Evolutionary conservation across 371 early-diverging fungal species (phyloP).

Genomic region (Nematocida displodere): DNA sequence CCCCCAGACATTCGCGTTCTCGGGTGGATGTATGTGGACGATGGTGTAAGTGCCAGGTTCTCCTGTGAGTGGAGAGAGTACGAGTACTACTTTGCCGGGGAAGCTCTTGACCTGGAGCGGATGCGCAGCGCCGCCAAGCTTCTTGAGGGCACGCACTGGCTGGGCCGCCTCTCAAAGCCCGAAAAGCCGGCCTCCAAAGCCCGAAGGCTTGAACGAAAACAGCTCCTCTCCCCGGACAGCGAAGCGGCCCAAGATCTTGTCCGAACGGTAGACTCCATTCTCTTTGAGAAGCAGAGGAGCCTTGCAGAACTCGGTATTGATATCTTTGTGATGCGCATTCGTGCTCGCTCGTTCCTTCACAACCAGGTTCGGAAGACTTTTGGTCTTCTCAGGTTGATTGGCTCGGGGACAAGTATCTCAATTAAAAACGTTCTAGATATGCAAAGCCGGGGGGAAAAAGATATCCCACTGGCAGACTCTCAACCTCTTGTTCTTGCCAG

Average conservation of each 20-base stretch:
- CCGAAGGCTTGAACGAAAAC: conserved; percentile 46
- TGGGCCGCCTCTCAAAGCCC: conserved; percentile 82
- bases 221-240: conserved; percentile 36
- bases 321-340: conserved; percentile 55
- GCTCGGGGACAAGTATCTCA: conserved; percentile 25
- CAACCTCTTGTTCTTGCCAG: conserved; percentile 54
- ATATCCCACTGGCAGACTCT: conserved; percentile 45
- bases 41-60: conserved; percentile 77
- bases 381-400: conserved; percentile 45
- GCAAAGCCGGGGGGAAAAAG: neutral
- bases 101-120: conserved; percentile 68
- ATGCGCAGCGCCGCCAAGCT: conserved; percentile 73
- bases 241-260: conserved; percentile 34
- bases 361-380: conserved; percentile 65
- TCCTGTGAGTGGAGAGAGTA: conserved; percentile 76
- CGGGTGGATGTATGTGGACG: conserved; percentile 76
- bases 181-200: conserved; percentile 66
- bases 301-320: conserved; percentile 2
- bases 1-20: conserved; percentile 80
- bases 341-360: conserved; percentile 61
- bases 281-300: neutral
- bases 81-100: conserved; percentile 75
- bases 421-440: conserved; percentile 31
- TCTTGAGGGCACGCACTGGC: conserved; percentile 73
- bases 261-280: conserved; percentile 34